These are phyloP conservation scores for Vaccinium macrocarpon DNA, from an alignment of 148 eudicot genomes.

Conservation along the genomic window DNA sequence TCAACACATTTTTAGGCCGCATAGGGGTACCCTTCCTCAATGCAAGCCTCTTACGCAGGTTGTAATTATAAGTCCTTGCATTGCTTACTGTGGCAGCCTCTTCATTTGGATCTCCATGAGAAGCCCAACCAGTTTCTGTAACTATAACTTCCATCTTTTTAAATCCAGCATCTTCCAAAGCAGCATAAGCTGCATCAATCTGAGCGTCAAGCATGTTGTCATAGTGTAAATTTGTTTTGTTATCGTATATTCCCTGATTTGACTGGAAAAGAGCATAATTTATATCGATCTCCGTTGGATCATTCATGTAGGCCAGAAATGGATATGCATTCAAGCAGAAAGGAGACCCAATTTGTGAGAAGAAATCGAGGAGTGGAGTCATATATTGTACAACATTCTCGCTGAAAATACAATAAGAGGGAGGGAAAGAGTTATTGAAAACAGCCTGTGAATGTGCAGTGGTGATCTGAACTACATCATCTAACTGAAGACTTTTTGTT, in stretches of 20 bases:
- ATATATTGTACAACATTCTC: conserved; percentile 43
- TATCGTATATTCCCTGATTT: conserved; percentile 44
- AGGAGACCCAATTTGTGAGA: conserved; percentile 56
- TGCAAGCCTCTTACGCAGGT: conserved; percentile 60
- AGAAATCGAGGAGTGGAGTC: conserved; percentile 59
- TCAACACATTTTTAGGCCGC: conserved; percentile 47
- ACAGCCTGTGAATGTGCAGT: conserved; percentile 65
- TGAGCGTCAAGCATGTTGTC: conserved; percentile 74
- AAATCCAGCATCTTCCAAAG: conserved; percentile 60
- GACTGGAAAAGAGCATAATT: conserved; percentile 51
- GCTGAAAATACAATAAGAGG: conserved; percentile 56
- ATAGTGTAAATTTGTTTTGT: conserved; percentile 54
- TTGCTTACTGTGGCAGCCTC: conserved; percentile 51
- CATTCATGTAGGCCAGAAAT: conserved; percentile 57
- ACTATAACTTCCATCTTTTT: conserved; percentile 54
- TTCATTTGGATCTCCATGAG: conserved; percentile 57
- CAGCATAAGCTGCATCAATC: conserved; percentile 71
- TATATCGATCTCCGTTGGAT: conserved; percentile 46
- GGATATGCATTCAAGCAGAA: conserved; percentile 79
- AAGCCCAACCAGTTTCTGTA: conserved; percentile 78
- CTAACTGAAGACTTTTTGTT: conserved; percentile 45
- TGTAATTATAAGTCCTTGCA: conserved; percentile 62
- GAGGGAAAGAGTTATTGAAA: conserved; percentile 68
- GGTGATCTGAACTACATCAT: conserved; percentile 46
- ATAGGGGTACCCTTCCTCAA: conserved; percentile 59